phyloP scores from a whole-genome alignment of 2,329 filamentous ascomycete genomes.

The Trichoderma sp. region DNA sequence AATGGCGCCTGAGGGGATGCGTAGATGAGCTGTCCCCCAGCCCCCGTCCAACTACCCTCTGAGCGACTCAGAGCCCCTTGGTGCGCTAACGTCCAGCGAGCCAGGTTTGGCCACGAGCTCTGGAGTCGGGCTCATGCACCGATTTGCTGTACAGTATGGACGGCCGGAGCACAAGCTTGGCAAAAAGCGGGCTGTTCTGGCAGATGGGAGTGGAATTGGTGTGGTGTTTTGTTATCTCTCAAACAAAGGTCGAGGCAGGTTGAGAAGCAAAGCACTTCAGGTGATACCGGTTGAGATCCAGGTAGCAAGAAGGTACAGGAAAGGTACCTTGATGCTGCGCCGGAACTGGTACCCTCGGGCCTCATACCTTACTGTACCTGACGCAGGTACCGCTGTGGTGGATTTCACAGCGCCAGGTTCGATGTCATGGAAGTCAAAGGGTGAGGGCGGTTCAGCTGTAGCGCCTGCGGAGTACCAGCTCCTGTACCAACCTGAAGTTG shows the following conservation, averaged over 20 bases:
- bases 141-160: no score
- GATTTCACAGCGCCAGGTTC: not conserved
- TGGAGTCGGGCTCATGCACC: not conserved
- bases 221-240: no score
- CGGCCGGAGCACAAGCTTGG: no score
- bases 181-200: no score
- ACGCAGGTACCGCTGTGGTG: not conserved
- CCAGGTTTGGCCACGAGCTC: constrained; percentile 24
- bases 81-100: constrained; percentile 17
- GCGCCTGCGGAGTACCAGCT: constrained; percentile 6
- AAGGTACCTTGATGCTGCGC: not conserved
- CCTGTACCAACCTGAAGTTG: not conserved
- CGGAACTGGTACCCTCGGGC: not conserved
- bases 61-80: constrained; percentile 14
- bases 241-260: no score
- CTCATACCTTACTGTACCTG: not conserved
- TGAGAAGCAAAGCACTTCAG: no score
- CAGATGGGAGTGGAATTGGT: no score
- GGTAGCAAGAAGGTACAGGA: no score
- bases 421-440: not conserved
- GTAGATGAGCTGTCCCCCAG: constrained; percentile 23
- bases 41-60: constrained; percentile 2
- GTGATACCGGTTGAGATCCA: no score
- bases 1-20: constrained; percentile 24
- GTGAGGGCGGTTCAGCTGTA: not conserved